phyloP scores from a whole-genome alignment of 495 filamentous ascomycete species.

The Penicillium daleae region DNA sequence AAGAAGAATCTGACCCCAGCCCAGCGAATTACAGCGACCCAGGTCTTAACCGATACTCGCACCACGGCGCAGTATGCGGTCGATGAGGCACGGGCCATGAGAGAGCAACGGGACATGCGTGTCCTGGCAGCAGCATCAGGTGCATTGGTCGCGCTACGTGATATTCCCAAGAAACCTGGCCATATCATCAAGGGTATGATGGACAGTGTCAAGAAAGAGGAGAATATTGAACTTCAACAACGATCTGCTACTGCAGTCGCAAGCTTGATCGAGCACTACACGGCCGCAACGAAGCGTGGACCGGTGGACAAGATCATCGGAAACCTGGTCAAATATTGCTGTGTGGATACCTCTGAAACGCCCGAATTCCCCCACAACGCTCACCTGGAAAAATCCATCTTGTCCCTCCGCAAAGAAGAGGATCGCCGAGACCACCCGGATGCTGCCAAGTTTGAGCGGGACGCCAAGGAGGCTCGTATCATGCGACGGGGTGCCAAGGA shows the following conservation, averaged over 20 bases:
- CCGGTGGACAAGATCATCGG: conserved; percentile 92
- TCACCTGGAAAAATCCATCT: conserved; percentile 71
- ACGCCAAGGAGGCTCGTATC: conserved; percentile 83
- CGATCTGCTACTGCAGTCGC: conserved; percentile 85
- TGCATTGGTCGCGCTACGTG: conserved; percentile 81
- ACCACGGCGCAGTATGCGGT: conserved; percentile 70
- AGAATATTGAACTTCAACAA: conserved; percentile 86
- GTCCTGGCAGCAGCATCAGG: conserved; percentile 85
- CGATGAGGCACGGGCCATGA: conserved; percentile 73
- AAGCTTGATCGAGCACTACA: conserved; percentile 82
- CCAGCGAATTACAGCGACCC: conserved; percentile 76
- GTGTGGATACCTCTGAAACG: conserved; percentile 94
- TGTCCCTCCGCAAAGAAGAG: conserved; percentile 95
- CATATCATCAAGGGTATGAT: conserved; percentile 92
- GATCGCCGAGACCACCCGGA: conserved; percentile 91
- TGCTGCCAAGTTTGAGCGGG: conserved; percentile 82
- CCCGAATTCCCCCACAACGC: conserved; percentile 88
- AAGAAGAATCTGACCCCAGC: conserved; percentile 83
- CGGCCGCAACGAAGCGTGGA: conserved; percentile 69
- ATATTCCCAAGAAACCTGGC: conserved; percentile 88
- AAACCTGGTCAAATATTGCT: conserved; percentile 95
- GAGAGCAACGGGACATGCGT: conserved; percentile 82
- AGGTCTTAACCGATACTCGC: conserved; percentile 75
- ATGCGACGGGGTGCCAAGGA: conserved; percentile 92
- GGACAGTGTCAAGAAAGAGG: conserved; percentile 96